Evolutionary conservation across 2,329 filamentous ascomycete species (phyloP).

Genomic region (Penicillium italicum): DNA sequence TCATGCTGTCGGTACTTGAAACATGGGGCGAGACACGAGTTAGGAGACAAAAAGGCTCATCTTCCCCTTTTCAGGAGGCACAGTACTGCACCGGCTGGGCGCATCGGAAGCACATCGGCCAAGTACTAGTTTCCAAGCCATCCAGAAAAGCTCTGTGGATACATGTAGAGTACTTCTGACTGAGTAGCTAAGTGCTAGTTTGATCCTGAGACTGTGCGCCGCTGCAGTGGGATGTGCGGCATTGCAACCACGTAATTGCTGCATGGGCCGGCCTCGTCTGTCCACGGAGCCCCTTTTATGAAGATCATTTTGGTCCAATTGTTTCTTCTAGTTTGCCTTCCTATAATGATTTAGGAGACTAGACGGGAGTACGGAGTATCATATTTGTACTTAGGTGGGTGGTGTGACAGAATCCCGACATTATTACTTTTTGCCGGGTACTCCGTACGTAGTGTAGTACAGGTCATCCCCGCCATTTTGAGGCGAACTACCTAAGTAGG

Average conservation of each 20-base stretch:
- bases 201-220: slow-evolving; percentile 5
- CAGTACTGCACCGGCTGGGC: slow-evolving; percentile 8
- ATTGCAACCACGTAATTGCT: slow-evolving; percentile 9
- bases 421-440: not conserved
- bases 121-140: slow-evolving; percentile 20
- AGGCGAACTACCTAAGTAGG: slow-evolving; percentile 2
- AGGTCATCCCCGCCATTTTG: slow-evolving; percentile 4
- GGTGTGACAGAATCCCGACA: slow-evolving; percentile 8
- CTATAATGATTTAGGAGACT: not conserved
- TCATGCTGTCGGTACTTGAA: slow-evolving; percentile 11
- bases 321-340: not conserved
- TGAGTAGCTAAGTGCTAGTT: not conserved
- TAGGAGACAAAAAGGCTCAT: not conserved
- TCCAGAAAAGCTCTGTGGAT: slow-evolving; percentile 9
- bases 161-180: slow-evolving; percentile 2
- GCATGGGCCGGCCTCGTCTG: not conserved
- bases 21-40: slow-evolving; percentile 2
- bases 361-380: not conserved
- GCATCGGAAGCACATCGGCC: slow-evolving; percentile 12
- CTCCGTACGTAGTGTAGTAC: no score
- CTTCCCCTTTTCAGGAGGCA: not conserved
- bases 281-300: not conserved
- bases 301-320: slow-evolving; percentile 1
- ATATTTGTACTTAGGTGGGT: not conserved
- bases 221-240: slow-evolving; percentile 6